phyloP scores from a whole-genome alignment of 257 asterid genomes.

The Ligustrum vulgare region DNA sequence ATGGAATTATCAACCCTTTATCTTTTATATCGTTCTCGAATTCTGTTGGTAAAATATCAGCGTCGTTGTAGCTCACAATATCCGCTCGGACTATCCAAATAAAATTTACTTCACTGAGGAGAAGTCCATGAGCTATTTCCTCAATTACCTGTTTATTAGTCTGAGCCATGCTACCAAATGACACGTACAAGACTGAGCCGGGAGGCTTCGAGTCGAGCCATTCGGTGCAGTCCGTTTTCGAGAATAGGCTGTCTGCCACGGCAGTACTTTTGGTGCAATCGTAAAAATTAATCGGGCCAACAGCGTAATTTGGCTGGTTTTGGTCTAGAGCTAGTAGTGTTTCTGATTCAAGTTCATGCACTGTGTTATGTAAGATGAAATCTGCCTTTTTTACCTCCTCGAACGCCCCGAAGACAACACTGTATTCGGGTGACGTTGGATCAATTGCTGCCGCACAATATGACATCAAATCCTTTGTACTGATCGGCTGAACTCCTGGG shows the following conservation, averaged over 20 bases:
- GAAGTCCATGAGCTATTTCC: slow-evolving; percentile 59
- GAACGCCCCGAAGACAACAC: slow-evolving; percentile 42
- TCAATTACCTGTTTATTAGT: slow-evolving; percentile 30
- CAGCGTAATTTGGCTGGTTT: slow-evolving; percentile 44
- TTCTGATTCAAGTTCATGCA: slow-evolving; percentile 51
- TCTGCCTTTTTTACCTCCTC: slow-evolving; percentile 47
- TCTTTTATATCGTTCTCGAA: slow-evolving; percentile 28
- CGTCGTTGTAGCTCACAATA: slow-evolving; percentile 37
- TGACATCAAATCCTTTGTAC: slow-evolving; percentile 56
- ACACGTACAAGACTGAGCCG: slow-evolving; percentile 60
- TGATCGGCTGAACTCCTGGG: slow-evolving; percentile 58
- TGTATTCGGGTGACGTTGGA: slow-evolving; percentile 28
- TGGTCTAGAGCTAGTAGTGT: slow-evolving; percentile 37
- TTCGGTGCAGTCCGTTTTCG: slow-evolving; percentile 43
- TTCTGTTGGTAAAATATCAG: slow-evolving; percentile 42
- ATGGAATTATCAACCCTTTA: slow-evolving; percentile 54
- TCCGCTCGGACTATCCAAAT: slow-evolving; percentile 49
- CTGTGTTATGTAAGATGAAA: slow-evolving; percentile 55
- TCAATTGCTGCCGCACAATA: slow-evolving; percentile 33
- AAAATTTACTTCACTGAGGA: slow-evolving; percentile 43
- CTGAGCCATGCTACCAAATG: slow-evolving; percentile 66
- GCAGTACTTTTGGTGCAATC: slow-evolving; percentile 23
- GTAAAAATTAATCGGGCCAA: slow-evolving; percentile 57
- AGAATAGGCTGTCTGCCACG: slow-evolving; percentile 43
- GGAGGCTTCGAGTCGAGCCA: slow-evolving; percentile 51